A percentile compares a stretch with the other conserved stretches of the same genome.
These are phyloP conservation scores for Tephrocybe rancida DNA, from an alignment of 768 basidiomycete species.

Conservation along the genomic window DNA sequence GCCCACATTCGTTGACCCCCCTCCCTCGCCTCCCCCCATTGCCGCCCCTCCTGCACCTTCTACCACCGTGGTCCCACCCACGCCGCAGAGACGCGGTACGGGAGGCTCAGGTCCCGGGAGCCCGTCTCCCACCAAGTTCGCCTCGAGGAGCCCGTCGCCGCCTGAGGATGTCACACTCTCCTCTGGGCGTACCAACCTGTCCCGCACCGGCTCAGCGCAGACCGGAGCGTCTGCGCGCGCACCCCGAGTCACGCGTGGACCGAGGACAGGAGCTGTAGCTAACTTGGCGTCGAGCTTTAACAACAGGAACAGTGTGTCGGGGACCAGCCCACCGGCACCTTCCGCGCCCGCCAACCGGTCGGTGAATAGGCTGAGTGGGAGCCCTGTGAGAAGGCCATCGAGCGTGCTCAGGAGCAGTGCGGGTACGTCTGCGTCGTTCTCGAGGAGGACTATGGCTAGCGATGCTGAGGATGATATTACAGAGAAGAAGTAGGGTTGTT, in stretches of 20 bases:
- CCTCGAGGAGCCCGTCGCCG: constrained; percentile 34
- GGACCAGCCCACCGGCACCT: constrained; percentile 28
- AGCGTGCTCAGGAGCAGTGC: constrained; percentile 53
- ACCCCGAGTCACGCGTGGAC: constrained; percentile 49
- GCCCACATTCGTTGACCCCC: constrained; percentile 45
- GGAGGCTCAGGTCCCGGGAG: constrained; percentile 33
- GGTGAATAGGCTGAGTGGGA: constrained; percentile 51
- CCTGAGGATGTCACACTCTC: constrained; percentile 38
- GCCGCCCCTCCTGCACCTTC: constrained; percentile 40
- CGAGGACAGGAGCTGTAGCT: constrained; percentile 52
- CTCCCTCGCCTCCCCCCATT: constrained; percentile 42
- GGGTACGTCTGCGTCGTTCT: constrained; percentile 37
- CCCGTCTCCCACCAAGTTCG: constrained; percentile 34
- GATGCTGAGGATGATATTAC: constrained; percentile 81
- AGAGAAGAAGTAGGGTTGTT: constrained; percentile 22
- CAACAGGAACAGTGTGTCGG: constrained; percentile 48
- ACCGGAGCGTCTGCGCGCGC: constrained; percentile 41
- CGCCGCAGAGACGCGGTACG: constrained; percentile 47
- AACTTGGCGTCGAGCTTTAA: constrained; percentile 54
- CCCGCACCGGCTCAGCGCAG: constrained; percentile 49
- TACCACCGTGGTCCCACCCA: constrained; percentile 54
- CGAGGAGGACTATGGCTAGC: constrained; percentile 80
- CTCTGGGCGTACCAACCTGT: constrained; percentile 40
- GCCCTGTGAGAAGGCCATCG: constrained; percentile 44
- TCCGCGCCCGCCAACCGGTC: constrained; percentile 33